phyloP scores from a whole-genome alignment of 2,329 filamentous ascomycete genomes.

The Fusarium paranaense region DNA sequence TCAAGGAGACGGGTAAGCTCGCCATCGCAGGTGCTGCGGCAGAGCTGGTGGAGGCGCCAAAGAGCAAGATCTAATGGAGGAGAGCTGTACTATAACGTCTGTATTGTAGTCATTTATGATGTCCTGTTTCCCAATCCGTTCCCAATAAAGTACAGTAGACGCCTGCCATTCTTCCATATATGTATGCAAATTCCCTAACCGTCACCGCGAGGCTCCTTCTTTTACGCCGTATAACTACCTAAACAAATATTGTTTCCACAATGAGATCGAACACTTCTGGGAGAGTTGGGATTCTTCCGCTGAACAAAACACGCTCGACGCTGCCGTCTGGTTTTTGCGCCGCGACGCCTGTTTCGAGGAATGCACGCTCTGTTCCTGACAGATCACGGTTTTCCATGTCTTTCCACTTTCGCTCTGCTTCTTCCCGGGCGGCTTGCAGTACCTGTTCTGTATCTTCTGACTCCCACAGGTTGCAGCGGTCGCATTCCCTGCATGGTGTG shows the following conservation, averaged over 20 bases:
- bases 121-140: slow-evolving; percentile 31
- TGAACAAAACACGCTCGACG: slow-evolving; percentile 49
- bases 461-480: slow-evolving; percentile 83
- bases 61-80: slow-evolving; percentile 47
- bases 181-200: slow-evolving; percentile 29
- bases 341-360: slow-evolving; percentile 66
- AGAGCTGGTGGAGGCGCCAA: slow-evolving; percentile 68
- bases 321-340: slow-evolving; percentile 40
- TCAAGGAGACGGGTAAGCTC: slow-evolving; percentile 93
- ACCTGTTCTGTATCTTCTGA: slow-evolving; percentile 78
- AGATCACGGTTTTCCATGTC: slow-evolving; percentile 71
- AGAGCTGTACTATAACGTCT: slow-evolving; percentile 37
- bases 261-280: slow-evolving; percentile 60
- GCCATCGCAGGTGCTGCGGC: slow-evolving; percentile 85
- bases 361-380: slow-evolving; percentile 65
- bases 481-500: slow-evolving; percentile 80
- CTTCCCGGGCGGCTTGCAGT: slow-evolving; percentile 74
- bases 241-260: slow-evolving; percentile 58
- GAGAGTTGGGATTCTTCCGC: slow-evolving; percentile 53
- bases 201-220: slow-evolving; percentile 27
- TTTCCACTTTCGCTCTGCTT: slow-evolving; percentile 79
- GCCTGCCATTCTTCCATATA: slow-evolving; percentile 9
- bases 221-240: slow-evolving; percentile 27
- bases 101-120: slow-evolving; percentile 43
- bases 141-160: slow-evolving; percentile 20